Base-by-base conservation (phyloP, 805 yeast genomes). In the Saccharomyces mikatae region DNA sequence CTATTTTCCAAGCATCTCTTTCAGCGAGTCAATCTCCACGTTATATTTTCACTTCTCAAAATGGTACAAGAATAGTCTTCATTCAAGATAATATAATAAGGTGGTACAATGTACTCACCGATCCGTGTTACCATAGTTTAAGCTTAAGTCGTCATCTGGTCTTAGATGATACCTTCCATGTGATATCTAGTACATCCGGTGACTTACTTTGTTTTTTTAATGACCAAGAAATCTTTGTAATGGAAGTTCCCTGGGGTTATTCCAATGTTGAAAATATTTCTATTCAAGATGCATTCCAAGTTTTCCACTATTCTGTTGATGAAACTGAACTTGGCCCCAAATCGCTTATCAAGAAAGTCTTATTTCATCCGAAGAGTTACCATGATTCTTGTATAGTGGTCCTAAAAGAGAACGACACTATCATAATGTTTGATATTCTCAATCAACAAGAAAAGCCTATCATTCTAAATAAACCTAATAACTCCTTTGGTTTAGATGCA, bases 311-410 rank as follows among this genome's bases (percentile, higher is more conserved):
- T 31, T 3, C 36, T 6, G 27, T 47, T n/a, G 21, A 26, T 2
- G 41, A n/a, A 3, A n/a, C 2, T 8, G 51, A 49, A 11, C 9
- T 17, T 36, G 44, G 44, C 9, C 14, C 22, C 5, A 6, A 9
- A 1, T 24, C 57, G 3, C 32, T 47, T 2, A 76, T 50, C 72
- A 76, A 46, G 69, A 82, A 27, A 70, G 77, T 58, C 52, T 72
- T 50, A 73, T 82, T 69, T 82, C 84, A 47, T 66, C 81, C 71
- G 10, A 56, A 61, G 41, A 64, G 68, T 8, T 50, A 52, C 6
- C 47, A 54, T 2, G 64, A 62, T 41, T 58, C 60, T 13, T 55
- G 61, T 17, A 22, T 68, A 8, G 67, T 67, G 5, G 58, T 67
- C 13, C 51, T 69, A 32, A 58, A 58, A 22, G 57, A 55, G 6